phyloP scores from a whole-genome alignment of 2,329 filamentous ascomycete species.

The Stagonosporopsis chrysanthemi region DNA sequence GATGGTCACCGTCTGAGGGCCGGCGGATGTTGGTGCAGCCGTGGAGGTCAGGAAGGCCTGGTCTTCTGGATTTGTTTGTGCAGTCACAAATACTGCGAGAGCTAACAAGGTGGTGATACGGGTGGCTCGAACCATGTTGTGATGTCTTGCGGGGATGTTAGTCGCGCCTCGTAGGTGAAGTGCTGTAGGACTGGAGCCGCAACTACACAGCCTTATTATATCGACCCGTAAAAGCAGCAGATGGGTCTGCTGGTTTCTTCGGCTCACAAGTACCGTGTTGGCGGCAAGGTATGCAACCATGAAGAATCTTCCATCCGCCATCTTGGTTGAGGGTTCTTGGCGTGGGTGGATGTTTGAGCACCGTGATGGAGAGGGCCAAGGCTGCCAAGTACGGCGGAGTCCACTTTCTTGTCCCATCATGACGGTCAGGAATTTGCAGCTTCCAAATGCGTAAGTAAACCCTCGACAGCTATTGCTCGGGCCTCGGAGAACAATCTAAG shows the following conservation, averaged over 20 bases:
- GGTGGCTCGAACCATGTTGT: slow-evolving; percentile 25
- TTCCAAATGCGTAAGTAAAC: background rate
- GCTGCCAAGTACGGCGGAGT: slow-evolving; percentile 20
- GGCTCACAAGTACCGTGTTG: slow-evolving; percentile 27
- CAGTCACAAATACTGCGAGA: slow-evolving; percentile 15
- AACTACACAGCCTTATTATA: slow-evolving; percentile 31
- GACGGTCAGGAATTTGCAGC: background rate
- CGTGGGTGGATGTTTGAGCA: slow-evolving; percentile 35
- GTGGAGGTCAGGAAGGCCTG: slow-evolving; percentile 1
- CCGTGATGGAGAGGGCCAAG: slow-evolving; percentile 38
- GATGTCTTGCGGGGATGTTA: background rate
- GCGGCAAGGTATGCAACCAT: slow-evolving; percentile 8
- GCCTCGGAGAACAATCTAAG: too few relatives aligned
- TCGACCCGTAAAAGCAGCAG: slow-evolving; percentile 3
- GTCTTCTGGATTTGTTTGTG: slow-evolving; percentile 19
- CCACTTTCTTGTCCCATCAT: slow-evolving; percentile 27
- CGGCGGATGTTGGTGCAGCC: slow-evolving; percentile 5
- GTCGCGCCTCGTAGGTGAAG: slow-evolving; percentile 5
- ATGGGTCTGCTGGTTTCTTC: slow-evolving; percentile 6
- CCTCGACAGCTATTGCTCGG: too few relatives aligned
- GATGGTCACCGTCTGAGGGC: slow-evolving; percentile 16
- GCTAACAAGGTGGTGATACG: slow-evolving; percentile 3
- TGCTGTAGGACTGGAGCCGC: slow-evolving; percentile 6
- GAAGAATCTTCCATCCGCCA: slow-evolving; percentile 23
- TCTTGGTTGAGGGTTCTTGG: slow-evolving; percentile 21